Conservation (phyloP, 768 basidiomycete genomes). For the Lentinula aciculospora region DNA sequence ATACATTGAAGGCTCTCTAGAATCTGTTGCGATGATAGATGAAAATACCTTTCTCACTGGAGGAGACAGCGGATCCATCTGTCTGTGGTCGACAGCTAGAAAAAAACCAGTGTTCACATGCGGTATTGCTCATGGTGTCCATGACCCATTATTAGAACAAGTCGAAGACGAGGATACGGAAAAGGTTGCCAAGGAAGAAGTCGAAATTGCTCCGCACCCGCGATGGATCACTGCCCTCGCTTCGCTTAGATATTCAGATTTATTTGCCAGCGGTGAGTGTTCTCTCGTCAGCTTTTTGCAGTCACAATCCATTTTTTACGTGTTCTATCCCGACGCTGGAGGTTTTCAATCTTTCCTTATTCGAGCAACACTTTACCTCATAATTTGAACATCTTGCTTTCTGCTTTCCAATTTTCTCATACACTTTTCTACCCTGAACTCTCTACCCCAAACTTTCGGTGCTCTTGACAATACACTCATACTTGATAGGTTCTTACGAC, state of each 20-base stretch:
- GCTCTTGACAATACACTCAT: too few species aligned
- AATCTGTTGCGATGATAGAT: constrained; percentile 92
- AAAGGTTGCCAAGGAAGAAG: not conserved
- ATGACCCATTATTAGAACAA: constrained; percentile 29
- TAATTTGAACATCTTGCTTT: not conserved
- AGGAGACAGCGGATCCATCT: constrained; percentile 92
- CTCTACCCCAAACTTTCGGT: not conserved
- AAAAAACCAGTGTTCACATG: constrained; percentile 93
- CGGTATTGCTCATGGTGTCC: constrained; percentile 81
- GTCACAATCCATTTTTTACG: not conserved
- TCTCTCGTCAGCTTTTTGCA: not conserved
- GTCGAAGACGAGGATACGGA: not conserved
- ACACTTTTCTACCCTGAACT: not conserved
- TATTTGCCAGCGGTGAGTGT: constrained; percentile 79
- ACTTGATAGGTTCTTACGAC: constrained; percentile 81
- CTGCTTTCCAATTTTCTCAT: not conserved
- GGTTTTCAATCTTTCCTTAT: not conserved
- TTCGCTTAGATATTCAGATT: constrained; percentile 80
- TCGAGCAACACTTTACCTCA: not conserved
- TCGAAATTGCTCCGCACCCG: constrained; percentile 27
- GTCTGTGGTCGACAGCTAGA: constrained; percentile 85
- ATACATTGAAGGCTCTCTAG: constrained; percentile 88
- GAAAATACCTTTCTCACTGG: constrained; percentile 90
- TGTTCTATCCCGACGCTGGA: not conserved
- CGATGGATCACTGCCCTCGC: constrained; percentile 90